These are phyloP conservation scores for Sungouiozyma ichnusensis DNA, from an alignment of 805 yeast species.

Conservation along the genomic window DNA sequence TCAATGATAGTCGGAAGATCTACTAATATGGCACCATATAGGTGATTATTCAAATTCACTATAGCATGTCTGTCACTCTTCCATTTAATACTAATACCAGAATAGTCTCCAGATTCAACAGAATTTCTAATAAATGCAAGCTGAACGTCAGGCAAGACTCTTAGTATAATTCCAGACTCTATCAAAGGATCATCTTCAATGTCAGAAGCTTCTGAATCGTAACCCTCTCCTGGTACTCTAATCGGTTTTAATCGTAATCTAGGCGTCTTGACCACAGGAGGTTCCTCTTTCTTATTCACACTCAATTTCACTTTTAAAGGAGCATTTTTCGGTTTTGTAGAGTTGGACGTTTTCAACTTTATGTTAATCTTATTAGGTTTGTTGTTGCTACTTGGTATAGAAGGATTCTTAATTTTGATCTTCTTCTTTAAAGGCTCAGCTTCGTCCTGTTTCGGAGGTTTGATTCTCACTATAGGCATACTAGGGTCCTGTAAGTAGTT, in stretches of 20 bases:
- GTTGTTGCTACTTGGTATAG: too few species aligned
- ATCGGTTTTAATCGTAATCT: constrained; percentile 46
- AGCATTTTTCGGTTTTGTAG: constrained; percentile 7
- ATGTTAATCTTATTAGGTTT: not conserved
- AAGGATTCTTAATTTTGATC: not conserved
- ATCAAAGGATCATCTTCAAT: constrained; percentile 87
- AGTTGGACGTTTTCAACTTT: not conserved
- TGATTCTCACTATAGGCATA: constrained; percentile 22
- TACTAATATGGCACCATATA: constrained; percentile 77
- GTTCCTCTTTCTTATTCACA: constrained; percentile 21
- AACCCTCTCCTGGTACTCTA: constrained; percentile 86
- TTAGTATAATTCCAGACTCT: constrained; percentile 74
- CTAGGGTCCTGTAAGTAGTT: too few species aligned
- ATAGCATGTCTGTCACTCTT: constrained; percentile 72
- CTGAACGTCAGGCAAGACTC: constrained; percentile 49
- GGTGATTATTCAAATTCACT: constrained; percentile 53
- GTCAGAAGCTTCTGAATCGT: constrained; percentile 94
- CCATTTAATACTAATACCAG: constrained; percentile 70
- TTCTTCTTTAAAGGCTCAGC: constrained; percentile 7
- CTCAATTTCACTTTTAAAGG: constrained; percentile 17
- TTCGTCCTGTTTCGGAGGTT: constrained; percentile 12
- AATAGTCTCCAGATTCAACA: constrained; percentile 65
- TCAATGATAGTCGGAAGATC: constrained; percentile 85
- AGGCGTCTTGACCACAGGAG: constrained; percentile 23
- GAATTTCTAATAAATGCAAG: constrained; percentile 62